A percentile compares a stretch with the other conserved stretches of the same genome.
Evolutionary conservation across 2,329 filamentous ascomycete genomes (phyloP).

Genomic region (Dactylella cylindrospora): DNA sequence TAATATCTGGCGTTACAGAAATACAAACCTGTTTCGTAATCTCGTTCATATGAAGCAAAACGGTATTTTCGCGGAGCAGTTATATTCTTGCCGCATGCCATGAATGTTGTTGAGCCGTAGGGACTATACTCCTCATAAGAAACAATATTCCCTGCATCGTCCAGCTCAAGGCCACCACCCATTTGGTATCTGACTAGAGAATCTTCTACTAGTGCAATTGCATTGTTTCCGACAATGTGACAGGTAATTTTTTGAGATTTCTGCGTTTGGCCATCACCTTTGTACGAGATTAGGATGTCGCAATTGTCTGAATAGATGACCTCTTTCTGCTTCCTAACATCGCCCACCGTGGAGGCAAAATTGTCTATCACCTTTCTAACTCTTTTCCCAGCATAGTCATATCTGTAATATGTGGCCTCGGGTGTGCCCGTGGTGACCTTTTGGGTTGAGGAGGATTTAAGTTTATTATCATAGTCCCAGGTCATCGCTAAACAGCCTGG

Average conservation of each 20-base stretch:
- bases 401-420: constrained; percentile 48
- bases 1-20: constrained; percentile 49
- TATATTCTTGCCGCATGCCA: background rate
- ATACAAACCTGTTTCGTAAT: constrained; percentile 49
- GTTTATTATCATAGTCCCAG: constrained; percentile 37
- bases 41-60: constrained; percentile 46
- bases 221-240: no score
- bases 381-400: constrained; percentile 45
- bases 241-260: no score
- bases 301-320: no score
- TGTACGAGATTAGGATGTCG: no score
- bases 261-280: no score
- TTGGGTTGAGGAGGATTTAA: constrained; percentile 20
- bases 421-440: background rate
- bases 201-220: no score
- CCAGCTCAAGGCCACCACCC: constrained; percentile 47
- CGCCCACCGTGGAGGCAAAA: no score
- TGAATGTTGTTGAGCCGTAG: constrained; percentile 46
- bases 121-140: constrained; percentile 51
- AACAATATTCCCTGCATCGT: constrained; percentile 47
- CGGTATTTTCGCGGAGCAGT: constrained; percentile 48
- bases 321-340: no score
- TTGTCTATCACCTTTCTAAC: constrained; percentile 49
- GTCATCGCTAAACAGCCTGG: background rate
- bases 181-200: no score